Base-by-base conservation (phyloP, 2,329 filamentous ascomycete species). In the Trichophyton equinum region DNA sequence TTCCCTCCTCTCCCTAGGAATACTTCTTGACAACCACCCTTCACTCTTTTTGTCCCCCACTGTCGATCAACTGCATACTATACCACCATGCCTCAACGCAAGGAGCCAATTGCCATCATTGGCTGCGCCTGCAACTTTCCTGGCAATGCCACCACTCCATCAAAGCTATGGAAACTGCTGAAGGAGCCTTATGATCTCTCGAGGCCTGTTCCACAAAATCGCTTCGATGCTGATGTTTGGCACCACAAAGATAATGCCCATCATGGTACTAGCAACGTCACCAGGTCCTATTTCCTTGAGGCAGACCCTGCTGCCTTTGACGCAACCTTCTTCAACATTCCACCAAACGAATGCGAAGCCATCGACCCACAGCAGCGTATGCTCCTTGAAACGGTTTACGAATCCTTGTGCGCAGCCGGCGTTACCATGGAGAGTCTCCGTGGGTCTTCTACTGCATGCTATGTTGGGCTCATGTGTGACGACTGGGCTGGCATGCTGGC, bases 161-260 rank as follows among this genome's bases (percentile, higher is more conserved):
- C 71, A 2, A 67, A 67, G 1, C 70, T 74, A 6, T 75, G 73
- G 74, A 59, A 72, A 8, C 59, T 76, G 6, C 67, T 73, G 8
- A 18, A 51, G 18, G 49, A 62, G 9, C 61, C 57, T 5, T 22
- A 60, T 8, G 61, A 64, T 27, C 47, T 63, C n/a, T 42, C 46
- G 8, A 33, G 18, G 4, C 49, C 63, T 15, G 40, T 67, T 40
- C 67, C 67, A n/a, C 47, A 59, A 15, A 57, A 62, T 9, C 40
- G 67, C 25, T 65, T 66, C 57, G 63, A 65, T 61, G 30, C 38
- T 7, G 53, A 64, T 13, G 57, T 25, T 3, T 68, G 60, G 38
- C 63, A 68, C 57, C 64, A 67, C 55, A 60, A 64, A n/a, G 42
- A 65, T 33, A 44, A 33, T 4, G 18, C 57, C 13, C 36, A 62